A percentile compares a stretch with the other conserved stretches of the same genome.
These are phyloP conservation scores for Aethionema arabicum DNA, from an alignment of 345 rosid genomes.

Conservation along the genomic window DNA sequence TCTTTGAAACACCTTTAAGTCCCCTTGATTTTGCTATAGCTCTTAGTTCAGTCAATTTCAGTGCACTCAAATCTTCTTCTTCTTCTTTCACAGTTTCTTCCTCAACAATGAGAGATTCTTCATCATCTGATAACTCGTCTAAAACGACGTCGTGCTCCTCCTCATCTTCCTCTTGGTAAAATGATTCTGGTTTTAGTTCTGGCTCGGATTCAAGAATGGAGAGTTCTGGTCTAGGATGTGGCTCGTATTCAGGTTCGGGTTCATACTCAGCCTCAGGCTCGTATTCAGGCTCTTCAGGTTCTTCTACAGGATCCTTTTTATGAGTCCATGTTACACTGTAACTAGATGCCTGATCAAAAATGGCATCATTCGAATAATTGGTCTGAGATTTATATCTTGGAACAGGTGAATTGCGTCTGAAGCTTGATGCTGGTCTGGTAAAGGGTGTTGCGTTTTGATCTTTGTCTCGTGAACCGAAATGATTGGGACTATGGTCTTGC, in stretches of 20 bases:
- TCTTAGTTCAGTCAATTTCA: slow-evolving; percentile 64
- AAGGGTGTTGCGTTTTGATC: slow-evolving; percentile 42
- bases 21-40: slow-evolving; percentile 72
- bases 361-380: slow-evolving; percentile 44
- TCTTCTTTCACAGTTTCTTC: slow-evolving; percentile 30
- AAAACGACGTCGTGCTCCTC: slow-evolving; percentile 22
- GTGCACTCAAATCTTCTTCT: slow-evolving; percentile 44
- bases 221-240: slow-evolving; percentile 19
- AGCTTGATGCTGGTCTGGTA: slow-evolving; percentile 67
- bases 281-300: slow-evolving; percentile 36
- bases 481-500: slow-evolving; percentile 41
- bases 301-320: slow-evolving; percentile 35
- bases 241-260: slow-evolving; percentile 29
- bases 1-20: slow-evolving; percentile 70
- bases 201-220: slow-evolving; percentile 31
- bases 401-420: slow-evolving; percentile 66
- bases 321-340: slow-evolving; percentile 38
- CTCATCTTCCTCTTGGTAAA: slow-evolving; percentile 30
- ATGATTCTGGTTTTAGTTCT: slow-evolving; percentile 31
- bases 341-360: slow-evolving; percentile 34
- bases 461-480: slow-evolving; percentile 17
- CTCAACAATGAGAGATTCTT: slow-evolving; percentile 36
- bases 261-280: slow-evolving; percentile 32
- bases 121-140: slow-evolving; percentile 34
- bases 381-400: slow-evolving; percentile 53